phyloP scores from a whole-genome alignment of 1,284 basidiomycete genomes.

The Leucoagaricus sp. region DNA sequence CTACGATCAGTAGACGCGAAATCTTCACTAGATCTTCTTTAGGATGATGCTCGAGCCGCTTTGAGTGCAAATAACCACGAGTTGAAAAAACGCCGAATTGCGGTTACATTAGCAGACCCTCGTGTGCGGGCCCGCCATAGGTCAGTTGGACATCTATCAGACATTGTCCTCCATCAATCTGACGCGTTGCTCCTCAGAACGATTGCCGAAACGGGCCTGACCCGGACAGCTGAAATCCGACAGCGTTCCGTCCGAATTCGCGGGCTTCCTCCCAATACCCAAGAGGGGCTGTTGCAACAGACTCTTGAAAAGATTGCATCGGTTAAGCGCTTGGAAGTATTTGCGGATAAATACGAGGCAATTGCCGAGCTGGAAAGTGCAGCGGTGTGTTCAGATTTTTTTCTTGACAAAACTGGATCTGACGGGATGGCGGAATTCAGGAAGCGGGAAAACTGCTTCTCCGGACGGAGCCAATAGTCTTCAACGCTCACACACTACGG shows the following conservation, averaged over 20 bases:
- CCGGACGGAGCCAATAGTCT: constrained; percentile 64
- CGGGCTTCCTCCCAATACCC: constrained; percentile 66
- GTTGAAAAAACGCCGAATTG: constrained; percentile 81
- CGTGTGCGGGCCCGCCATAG: constrained; percentile 60
- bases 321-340: constrained; percentile 79
- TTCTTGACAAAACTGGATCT: background rate
- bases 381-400: constrained; percentile 48
- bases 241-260: constrained; percentile 74
- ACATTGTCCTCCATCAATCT: background rate
- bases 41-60: constrained; percentile 75
- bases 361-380: constrained; percentile 74
- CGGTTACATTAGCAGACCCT: constrained; percentile 79
- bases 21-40: constrained; percentile 12
- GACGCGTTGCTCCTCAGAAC: constrained; percentile 6
- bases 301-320: constrained; percentile 74
- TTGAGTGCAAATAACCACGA: constrained; percentile 83
- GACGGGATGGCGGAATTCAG: constrained; percentile 36
- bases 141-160: constrained; percentile 32
- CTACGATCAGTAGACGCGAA: background rate
- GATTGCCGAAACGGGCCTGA: constrained; percentile 53
- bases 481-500: constrained; percentile 57
- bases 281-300: constrained; percentile 91
- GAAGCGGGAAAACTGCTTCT: constrained; percentile 81
- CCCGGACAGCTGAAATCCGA: constrained; percentile 60
- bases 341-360: constrained; percentile 67